Evolutionary conservation across 257 asterid species (phyloP), one percentile per base, ranked within the genome.

Genomic region (Voacanga thouarsii): DNA sequence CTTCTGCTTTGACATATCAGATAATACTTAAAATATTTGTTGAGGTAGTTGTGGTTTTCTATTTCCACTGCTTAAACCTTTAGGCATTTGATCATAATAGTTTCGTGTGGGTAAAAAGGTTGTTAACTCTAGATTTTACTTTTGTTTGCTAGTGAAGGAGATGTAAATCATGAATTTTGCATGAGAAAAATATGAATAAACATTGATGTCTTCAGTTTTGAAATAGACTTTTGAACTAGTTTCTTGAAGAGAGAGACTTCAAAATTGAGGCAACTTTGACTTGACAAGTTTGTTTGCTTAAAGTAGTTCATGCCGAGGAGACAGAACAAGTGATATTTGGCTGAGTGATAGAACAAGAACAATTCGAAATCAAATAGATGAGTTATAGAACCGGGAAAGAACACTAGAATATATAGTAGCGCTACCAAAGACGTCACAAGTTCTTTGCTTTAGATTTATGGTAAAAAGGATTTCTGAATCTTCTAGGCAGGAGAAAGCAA

Each of bases 1-100:
- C 99, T 80, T 96, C 99, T 77, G 98, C 99, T 68, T 77, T 93
- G 72, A 96, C 99, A 10, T 93, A 96, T 86, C 99, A 96, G 83
- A 92, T 96, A 75, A 89, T 93, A 84, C 92, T 96, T 45, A 96
- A 91, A 85, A 88, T 80, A 74, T 92, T 93, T 82, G 97, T 96
- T 43, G 90, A 92, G 97, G 99, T 96, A 82, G 41, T 56, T 75
- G 23, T 61, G n/a, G 45, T 74, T 41, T 33, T 41, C 71, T 24
- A 8, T 16, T 43, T 26, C 7, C 28, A 8, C 47, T 56, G 16
- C 45, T 41, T 28, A 41, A 51, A 71, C 41, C 33, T 30, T 72
- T 61, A 14, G 33, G 6, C 72, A 28, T 65, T 65, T 14, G 23
- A 23, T 50, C 8, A 7, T 55, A 47, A 33, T 19, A 30, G 10